phyloP scores from a whole-genome alignment of 176 grass and related monocot genomes.

The Carex pumila region DNA sequence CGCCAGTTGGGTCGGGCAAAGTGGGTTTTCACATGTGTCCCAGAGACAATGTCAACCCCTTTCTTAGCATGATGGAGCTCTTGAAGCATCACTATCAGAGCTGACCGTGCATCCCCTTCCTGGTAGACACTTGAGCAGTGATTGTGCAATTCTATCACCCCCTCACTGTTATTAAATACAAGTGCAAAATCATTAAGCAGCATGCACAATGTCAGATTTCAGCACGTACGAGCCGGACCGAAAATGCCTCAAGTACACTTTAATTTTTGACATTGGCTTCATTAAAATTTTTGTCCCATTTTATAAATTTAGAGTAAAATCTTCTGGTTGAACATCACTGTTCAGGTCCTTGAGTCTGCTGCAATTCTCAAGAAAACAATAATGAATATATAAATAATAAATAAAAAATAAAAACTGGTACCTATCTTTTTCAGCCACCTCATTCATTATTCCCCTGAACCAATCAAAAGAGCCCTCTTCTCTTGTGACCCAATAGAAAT shows the following conservation, averaged over 20 bases:
- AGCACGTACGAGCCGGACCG: background rate
- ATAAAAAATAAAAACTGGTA: background rate
- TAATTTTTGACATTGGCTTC: background rate
- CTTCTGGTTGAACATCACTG: background rate
- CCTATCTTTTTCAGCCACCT: slow-evolving; percentile 84
- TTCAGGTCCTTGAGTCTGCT: background rate
- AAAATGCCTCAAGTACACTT: background rate
- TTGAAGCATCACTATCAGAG: slow-evolving; percentile 93
- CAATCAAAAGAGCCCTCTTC: slow-evolving; percentile 94
- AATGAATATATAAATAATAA: background rate
- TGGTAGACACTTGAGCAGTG: slow-evolving; percentile 89
- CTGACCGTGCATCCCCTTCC: slow-evolving; percentile 84
- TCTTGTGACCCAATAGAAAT: slow-evolving; percentile 96
- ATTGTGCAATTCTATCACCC: slow-evolving; percentile 92
- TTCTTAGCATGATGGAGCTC: slow-evolving; percentile 80
- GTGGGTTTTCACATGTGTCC: slow-evolving; percentile 80
- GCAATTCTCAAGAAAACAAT: background rate
- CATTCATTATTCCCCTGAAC: slow-evolving; percentile 94
- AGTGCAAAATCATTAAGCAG: background rate
- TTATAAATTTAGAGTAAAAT: background rate
- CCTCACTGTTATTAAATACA: slow-evolving; percentile 5
- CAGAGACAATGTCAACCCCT: slow-evolving; percentile 80
- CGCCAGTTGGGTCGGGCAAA: slow-evolving; percentile 93
- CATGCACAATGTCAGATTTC: background rate
- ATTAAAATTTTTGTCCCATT: background rate